phyloP scores from a whole-genome alignment of 2,329 filamentous ascomycete genomes.

The Chaetomiaceae sp. region DNA sequence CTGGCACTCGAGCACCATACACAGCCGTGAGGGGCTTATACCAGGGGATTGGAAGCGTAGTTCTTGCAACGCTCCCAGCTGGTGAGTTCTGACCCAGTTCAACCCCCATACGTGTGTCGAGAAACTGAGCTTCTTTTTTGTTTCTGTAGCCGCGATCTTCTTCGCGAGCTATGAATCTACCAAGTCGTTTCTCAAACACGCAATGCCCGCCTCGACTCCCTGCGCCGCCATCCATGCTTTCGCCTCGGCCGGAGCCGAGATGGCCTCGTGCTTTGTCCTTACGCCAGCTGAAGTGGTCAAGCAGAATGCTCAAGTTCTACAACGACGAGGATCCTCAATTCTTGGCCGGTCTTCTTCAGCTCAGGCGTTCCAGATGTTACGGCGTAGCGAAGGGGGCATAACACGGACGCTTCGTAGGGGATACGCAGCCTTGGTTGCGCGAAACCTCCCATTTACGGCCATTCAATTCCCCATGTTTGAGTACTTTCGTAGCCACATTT shows the following conservation, averaged over 20 bases:
- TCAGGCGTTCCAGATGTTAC: constrained; percentile 45
- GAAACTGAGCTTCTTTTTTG: not conserved
- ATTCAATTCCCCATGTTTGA: constrained; percentile 89
- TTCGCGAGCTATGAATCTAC: constrained; percentile 84
- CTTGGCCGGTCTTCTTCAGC: constrained; percentile 40
- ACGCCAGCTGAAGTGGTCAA: constrained; percentile 89
- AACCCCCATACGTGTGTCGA: not conserved
- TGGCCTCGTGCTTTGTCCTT: constrained; percentile 79
- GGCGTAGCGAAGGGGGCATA: constrained; percentile 47
- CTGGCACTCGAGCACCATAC: constrained; percentile 49
- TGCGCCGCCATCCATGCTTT: constrained; percentile 66
- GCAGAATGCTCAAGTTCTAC: constrained; percentile 85
- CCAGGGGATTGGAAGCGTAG: constrained; percentile 80
- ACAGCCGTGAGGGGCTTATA: constrained; percentile 66
- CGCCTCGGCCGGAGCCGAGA: constrained; percentile 72
- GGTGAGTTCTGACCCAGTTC: constrained; percentile 44
- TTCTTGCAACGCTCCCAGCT: constrained; percentile 83
- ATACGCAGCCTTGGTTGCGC: constrained; percentile 74
- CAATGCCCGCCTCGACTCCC: constrained; percentile 51
- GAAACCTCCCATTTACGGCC: constrained; percentile 83
- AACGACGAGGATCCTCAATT: constrained; percentile 25
- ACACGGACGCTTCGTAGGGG: constrained; percentile 60
- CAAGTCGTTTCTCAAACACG: constrained; percentile 57
- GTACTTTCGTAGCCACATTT: constrained; percentile 55
- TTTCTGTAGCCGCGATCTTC: constrained; percentile 66